Evolutionary conservation across 352 stramenopile species (phyloP), one percentile per base, ranked within the genome.

Genomic region (Pythium diclinum): DNA sequence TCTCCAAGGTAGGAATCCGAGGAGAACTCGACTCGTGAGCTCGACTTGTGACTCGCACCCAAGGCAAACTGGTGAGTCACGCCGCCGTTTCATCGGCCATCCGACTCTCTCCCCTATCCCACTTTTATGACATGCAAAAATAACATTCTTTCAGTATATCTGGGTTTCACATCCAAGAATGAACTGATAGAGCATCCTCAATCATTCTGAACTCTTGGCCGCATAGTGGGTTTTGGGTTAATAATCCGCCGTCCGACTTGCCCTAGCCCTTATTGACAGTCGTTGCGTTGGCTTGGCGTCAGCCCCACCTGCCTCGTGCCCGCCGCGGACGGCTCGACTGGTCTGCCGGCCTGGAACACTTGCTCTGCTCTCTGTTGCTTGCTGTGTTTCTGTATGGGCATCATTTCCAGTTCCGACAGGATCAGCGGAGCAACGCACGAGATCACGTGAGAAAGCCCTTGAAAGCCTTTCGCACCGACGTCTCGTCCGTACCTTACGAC

Each of bases 381-480:
- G 38, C 42, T 49, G 17, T 49, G 17, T n/a, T 28, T 48, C 3
- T 49, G 3, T 33, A 32, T 21, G 8, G 55, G 46, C 46, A 65
- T 36, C 53, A 59, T 65, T 65, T 65, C 59, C 59, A 65, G 19
- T 65, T 65, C 59, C 59, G 33, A n/a, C 59, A 53, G 48, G 59
- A 59, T 49, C 42, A 49, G 42, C 42, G 42, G 42, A 49, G 16
- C 42, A 23, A 49, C 42, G 42, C 42, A 25, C 42, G 42, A 49
- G 42, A 11, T 49, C 42, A 49, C 42, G 42, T 49, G 42, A 49
- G 42, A 49, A 25, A 49, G n/a, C 17, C 16, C 3, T 17, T 25
- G 58, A 48, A 51, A 21, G 57, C 51, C 56, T 47, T 48, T 30
- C 25, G 28, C 56, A 59, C 59, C 25, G 49, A 14, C 59, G 58